Conservation (phyloP, 345 rosid species). For the Brassica incana region DNA sequence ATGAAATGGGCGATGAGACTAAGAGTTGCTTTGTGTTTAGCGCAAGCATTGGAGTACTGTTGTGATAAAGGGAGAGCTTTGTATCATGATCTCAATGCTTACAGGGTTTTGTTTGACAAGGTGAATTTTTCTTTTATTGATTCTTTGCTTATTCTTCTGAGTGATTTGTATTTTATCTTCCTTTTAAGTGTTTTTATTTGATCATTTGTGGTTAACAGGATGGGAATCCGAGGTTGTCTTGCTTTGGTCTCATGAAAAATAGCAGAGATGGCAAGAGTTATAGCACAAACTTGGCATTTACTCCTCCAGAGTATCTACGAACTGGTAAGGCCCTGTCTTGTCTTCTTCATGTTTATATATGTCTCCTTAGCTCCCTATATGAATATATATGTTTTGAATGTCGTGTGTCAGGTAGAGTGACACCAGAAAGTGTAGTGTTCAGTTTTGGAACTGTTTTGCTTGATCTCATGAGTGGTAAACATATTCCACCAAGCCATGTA, state of each 20-base stretch:
- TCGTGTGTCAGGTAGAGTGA: conserved; percentile 81
- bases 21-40: conserved; percentile 87
- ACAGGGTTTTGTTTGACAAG: conserved; percentile 89
- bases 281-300: conserved; percentile 95
- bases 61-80: conserved; percentile 85
- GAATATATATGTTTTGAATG: neutral
- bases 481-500: conserved; percentile 99
- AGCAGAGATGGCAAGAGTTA: conserved; percentile 99
- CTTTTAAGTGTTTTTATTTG: neutral
- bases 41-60: conserved; percentile 88
- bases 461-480: conserved; percentile 96
- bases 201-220: conserved; percentile 49
- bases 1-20: conserved; percentile 99
- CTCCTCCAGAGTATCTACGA: conserved; percentile 96
- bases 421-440: conserved; percentile 90
- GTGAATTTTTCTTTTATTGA: conserved; percentile 35
- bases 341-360: neutral
- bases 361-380: conserved; percentile 3
- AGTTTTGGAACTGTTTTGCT: conserved; percentile 95
- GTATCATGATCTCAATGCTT: conserved; percentile 96
- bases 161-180: neutral
- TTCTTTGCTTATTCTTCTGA: neutral
- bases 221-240: conserved; percentile 90
- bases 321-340: conserved; percentile 51
- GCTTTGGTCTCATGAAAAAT: conserved; percentile 97